Evolutionary conservation across 1,284 basidiomycete genomes (phyloP).

Genomic region (Cystobasidium slooffiae): DNA sequence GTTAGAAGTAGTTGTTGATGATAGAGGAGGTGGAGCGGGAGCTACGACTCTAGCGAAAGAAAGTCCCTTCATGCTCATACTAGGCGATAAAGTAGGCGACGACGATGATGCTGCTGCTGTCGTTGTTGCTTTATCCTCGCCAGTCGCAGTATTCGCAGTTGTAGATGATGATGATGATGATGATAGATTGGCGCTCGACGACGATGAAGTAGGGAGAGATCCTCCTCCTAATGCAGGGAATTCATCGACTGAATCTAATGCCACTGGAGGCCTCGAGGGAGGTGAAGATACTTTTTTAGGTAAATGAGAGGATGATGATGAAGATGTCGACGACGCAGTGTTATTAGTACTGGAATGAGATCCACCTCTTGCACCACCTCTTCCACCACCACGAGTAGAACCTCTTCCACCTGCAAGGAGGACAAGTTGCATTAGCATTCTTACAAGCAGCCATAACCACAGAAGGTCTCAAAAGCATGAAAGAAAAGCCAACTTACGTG

Average conservation of each 20-base stretch:
- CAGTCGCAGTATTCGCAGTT: neutral
- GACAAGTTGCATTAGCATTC: neutral
- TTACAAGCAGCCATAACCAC: neutral
- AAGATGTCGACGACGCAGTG: neutral
- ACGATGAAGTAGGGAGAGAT: neutral
- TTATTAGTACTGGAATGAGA: neutral
- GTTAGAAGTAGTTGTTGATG: conserved; percentile 5
- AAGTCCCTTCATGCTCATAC: conserved; percentile 14
- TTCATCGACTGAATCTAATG: conserved; percentile 34
- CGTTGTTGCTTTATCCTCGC: neutral
- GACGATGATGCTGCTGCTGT: neutral
- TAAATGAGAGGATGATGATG: neutral
- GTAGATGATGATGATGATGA: neutral
- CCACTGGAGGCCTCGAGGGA: conserved; percentile 21
- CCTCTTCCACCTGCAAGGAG: conserved; percentile 24
- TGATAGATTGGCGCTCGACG: neutral
- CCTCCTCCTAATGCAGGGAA: conserved; percentile 40
- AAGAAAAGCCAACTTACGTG: conserved; percentile 4
- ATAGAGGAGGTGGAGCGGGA: conserved; percentile 21
- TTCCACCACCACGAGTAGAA: conserved; percentile 23
- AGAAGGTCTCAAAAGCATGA: neutral
- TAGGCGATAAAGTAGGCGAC: conserved; percentile 3
- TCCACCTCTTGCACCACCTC: conserved; percentile 17
- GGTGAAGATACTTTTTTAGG: conserved; percentile 6
- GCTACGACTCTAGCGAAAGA: conserved; percentile 40